A percentile compares a stretch with the other conserved stretches of the same genome.
Conservation (phyloP, 2,329 filamentous ascomycete genomes). For the Talaromyces sp. region DNA sequence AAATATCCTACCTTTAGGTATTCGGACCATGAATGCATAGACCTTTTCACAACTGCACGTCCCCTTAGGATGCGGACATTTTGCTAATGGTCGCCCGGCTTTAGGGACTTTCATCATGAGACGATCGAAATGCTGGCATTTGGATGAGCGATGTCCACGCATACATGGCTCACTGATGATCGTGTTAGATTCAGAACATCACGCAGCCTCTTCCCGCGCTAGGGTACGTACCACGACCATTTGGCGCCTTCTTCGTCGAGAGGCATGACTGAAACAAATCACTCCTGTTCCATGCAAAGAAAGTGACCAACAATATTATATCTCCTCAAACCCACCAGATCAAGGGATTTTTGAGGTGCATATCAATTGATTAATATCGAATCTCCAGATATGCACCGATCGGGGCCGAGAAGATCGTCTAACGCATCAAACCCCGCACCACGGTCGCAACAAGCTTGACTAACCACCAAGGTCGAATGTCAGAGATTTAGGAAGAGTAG, state of each 20-base stretch:
- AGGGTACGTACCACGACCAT: constrained; percentile 43
- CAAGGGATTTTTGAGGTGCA: not conserved
- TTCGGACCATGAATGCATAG: constrained; percentile 45
- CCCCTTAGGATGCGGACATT: constrained; percentile 46
- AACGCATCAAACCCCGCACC: constrained; percentile 7
- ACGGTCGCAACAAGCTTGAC: not conserved
- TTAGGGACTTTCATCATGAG: constrained; percentile 51
- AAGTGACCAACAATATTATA: not conserved
- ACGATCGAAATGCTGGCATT: constrained; percentile 49
- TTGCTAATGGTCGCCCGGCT: constrained; percentile 47
- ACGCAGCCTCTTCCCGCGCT: not conserved
- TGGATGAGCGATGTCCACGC: constrained; percentile 49
- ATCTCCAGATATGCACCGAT: constrained; percentile 1
- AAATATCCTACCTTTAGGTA: constrained; percentile 39
- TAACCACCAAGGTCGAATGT: not conserved
- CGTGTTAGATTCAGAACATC: constrained; percentile 5
- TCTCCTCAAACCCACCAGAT: not conserved
- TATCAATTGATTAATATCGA: not conserved
- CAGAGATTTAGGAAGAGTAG: not conserved
- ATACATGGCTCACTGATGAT: constrained; percentile 46
- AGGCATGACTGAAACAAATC: constrained; percentile 35
- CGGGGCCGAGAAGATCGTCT: constrained; percentile 2
- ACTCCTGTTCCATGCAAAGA: not conserved
- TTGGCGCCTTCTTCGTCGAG: constrained; percentile 45
- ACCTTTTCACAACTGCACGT: constrained; percentile 42